These are phyloP conservation scores for Wallacemonas sp. DNA, from an alignment of 208 protist genomes.

Conservation along the genomic window DNA sequence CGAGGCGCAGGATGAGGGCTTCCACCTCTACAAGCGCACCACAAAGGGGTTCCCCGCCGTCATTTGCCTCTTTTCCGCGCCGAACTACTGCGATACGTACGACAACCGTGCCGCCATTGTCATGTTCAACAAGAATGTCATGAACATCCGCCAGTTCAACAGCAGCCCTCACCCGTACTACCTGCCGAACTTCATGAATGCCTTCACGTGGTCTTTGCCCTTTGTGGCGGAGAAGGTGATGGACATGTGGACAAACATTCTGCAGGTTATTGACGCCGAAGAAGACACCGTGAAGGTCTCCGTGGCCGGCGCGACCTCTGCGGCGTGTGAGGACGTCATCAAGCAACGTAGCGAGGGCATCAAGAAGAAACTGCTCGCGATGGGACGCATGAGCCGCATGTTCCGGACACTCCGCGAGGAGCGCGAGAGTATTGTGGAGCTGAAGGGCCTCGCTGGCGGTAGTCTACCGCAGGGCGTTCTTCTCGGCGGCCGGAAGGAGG, in stretches of 20 bases:
- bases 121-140: constrained; percentile 92
- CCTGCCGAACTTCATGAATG: constrained; percentile 98
- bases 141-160: constrained; percentile 98
- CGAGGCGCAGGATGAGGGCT: constrained; percentile 93
- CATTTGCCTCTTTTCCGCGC: constrained; percentile 97
- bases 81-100: constrained; percentile 98
- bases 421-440: constrained; percentile 54
- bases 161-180: constrained; percentile 96
- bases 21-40: constrained; percentile 93
- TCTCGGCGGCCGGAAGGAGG: constrained; percentile 44
- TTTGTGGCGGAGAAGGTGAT: constrained; percentile 96
- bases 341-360: constrained; percentile 42
- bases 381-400: constrained; percentile 50
- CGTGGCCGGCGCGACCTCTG: neutral
- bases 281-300: constrained; percentile 28
- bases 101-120: constrained; percentile 95
- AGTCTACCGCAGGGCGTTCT: constrained; percentile 63
- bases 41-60: constrained; percentile 93
- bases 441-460: constrained; percentile 66
- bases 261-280: constrained; percentile 71
- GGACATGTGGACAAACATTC: constrained; percentile 85
- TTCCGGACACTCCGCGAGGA: constrained; percentile 55
- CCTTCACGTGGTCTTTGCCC: constrained; percentile 96
- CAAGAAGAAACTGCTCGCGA: constrained; percentile 61
- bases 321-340: constrained; percentile 2